Percentiles rank a stretch among this genome's conserved stretches.
These are phyloP conservation scores for Schizosaccharomyces octosporus DNA, from an alignment of 805 yeast species.

Conservation along the genomic window DNA sequence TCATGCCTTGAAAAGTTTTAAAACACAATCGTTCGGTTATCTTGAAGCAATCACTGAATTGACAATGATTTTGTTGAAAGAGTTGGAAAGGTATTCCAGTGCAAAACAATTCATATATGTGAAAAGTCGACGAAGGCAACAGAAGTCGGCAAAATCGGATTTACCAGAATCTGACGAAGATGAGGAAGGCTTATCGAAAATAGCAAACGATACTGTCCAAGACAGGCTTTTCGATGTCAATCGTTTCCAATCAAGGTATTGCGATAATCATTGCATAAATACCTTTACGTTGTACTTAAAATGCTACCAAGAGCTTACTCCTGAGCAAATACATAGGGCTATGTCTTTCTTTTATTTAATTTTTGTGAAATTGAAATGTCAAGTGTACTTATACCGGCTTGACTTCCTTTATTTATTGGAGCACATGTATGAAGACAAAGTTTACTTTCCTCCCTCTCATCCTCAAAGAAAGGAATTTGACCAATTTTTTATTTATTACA, in stretches of 20 bases:
- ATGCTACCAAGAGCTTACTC: constrained; percentile 35
- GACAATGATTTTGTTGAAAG: constrained; percentile 37
- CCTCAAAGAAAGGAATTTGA: constrained; percentile 33
- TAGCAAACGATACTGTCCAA: constrained; percentile 12
- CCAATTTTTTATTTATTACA: constrained; percentile 37
- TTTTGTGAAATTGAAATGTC: constrained; percentile 36
- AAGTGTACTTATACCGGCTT: constrained; percentile 34
- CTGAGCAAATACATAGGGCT: constrained; percentile 34
- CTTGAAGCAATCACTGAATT: constrained; percentile 37
- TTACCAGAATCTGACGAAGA: constrained; percentile 14
- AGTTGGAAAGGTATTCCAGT: constrained; percentile 39
- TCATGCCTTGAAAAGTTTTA: constrained; percentile 36
- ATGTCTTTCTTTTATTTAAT: constrained; percentile 48
- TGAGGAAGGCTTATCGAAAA: constrained; percentile 9
- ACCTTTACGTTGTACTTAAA: constrained; percentile 39
- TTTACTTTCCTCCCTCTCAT: constrained; percentile 22
- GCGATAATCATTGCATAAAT: constrained; percentile 35
- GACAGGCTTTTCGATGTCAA: constrained; percentile 26
- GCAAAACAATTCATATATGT: constrained; percentile 29
- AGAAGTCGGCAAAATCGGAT: constrained; percentile 10
- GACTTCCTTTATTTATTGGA: constrained; percentile 45
- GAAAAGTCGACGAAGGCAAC: constrained; percentile 19
- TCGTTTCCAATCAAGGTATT: constrained; percentile 21
- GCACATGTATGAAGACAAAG: constrained; percentile 23
- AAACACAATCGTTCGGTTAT: constrained; percentile 32